Conservation (phyloP, 352 stramenopile species). For the Globisporangium takayamanum region DNA sequence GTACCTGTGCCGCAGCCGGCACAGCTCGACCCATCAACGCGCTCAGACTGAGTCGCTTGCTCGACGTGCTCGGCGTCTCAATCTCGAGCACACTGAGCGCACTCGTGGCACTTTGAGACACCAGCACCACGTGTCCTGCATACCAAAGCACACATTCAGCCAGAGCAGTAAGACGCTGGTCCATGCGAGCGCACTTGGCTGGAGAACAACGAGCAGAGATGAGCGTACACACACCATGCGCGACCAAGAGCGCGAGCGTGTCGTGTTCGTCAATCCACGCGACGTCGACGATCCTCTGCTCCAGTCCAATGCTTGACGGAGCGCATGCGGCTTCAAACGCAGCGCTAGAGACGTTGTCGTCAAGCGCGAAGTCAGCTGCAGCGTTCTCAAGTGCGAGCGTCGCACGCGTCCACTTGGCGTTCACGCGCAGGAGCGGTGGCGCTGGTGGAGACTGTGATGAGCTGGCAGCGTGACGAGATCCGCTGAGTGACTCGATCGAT, state of each 20-base stretch:
- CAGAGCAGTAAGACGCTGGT: background rate
- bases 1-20: conserved; percentile 14
- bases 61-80: conserved; percentile 12
- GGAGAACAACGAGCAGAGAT: background rate
- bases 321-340: too few species aligned
- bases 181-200: background rate
- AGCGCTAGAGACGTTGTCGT: background rate
- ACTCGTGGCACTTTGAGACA: background rate
- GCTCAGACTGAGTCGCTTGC: conserved; percentile 19
- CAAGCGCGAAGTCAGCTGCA: background rate
- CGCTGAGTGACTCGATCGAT: background rate
- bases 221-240: conserved; percentile 15
- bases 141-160: background rate
- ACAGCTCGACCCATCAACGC: conserved; percentile 15
- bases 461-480: background rate
- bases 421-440: conserved; percentile 4
- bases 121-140: conserved; percentile 20
- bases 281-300: conserved; percentile 4
- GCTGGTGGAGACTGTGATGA: background rate
- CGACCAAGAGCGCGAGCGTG: conserved; percentile 23
- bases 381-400: conserved; percentile 3
- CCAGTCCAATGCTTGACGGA: background rate
- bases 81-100: conserved; percentile 2
- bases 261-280: background rate
- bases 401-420: background rate